These are phyloP conservation scores for Pseudocercospora fuligena DNA, from an alignment of 2,329 filamentous ascomycete genomes.

Conservation along the genomic window DNA sequence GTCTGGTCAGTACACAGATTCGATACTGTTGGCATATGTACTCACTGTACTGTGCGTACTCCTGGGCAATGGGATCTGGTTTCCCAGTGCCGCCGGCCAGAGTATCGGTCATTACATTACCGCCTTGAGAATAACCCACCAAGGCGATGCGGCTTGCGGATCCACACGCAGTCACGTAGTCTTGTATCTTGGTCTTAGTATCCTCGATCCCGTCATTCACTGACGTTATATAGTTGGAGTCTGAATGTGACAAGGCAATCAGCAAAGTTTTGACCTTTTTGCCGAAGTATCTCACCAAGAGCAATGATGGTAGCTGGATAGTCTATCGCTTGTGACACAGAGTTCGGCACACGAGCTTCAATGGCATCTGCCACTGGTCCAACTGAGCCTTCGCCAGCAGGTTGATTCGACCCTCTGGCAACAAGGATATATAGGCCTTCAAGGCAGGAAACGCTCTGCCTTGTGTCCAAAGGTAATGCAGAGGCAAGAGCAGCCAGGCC, in stretches of 20 bases:
- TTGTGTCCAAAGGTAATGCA: slow-evolving; percentile 27
- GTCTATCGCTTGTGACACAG: slow-evolving; percentile 42
- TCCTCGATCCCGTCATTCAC: slow-evolving; percentile 40
- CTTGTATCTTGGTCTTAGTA: slow-evolving; percentile 38
- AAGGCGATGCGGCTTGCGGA: slow-evolving; percentile 41
- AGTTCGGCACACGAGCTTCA: slow-evolving; percentile 39
- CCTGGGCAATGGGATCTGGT: slow-evolving; percentile 32
- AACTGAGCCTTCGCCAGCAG: slow-evolving; percentile 41
- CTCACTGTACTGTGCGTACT: slow-evolving; percentile 39
- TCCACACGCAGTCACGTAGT: slow-evolving; percentile 39
- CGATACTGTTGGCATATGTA: background rate
- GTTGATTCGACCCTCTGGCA: slow-evolving; percentile 40
- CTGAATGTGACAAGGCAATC: background rate
- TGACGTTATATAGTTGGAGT: slow-evolving; percentile 30
- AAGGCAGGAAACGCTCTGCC: slow-evolving; percentile 29
- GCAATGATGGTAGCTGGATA: slow-evolving; percentile 33
- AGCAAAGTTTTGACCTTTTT: background rate
- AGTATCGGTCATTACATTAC: slow-evolving; percentile 28
- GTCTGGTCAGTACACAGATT: slow-evolving; percentile 8
- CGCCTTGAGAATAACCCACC: slow-evolving; percentile 44
- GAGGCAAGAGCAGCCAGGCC: slow-evolving; percentile 18
- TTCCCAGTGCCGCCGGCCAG: slow-evolving; percentile 28
- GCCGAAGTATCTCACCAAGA: slow-evolving; percentile 2
- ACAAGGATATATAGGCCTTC: slow-evolving; percentile 44
- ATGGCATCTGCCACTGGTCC: slow-evolving; percentile 41